Conservation (phyloP, 78 protist species). For the Capsaspora owczarzaki region DNA sequence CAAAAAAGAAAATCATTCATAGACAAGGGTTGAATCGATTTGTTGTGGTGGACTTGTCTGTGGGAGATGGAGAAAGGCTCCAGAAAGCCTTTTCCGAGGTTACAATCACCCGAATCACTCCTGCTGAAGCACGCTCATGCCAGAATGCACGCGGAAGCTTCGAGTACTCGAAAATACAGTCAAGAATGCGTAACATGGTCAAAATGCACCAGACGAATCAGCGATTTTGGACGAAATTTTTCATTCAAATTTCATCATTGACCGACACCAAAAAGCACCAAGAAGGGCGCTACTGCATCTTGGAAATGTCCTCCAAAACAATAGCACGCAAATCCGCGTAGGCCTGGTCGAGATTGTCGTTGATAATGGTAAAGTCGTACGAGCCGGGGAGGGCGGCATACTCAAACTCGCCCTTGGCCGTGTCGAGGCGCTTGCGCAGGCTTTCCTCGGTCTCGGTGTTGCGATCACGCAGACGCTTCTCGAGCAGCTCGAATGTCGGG, state of each 20-base stretch:
- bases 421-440: slow-evolving; percentile 53
- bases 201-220: too few species aligned
- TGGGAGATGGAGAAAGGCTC: too few species aligned
- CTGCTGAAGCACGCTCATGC: too few species aligned
- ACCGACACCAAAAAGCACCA: background rate
- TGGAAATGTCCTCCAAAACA: background rate
- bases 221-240: background rate
- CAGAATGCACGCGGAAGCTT: too few species aligned
- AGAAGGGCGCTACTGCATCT: too few species aligned
- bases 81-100: too few species aligned
- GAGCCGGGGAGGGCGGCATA: slow-evolving; percentile 40
- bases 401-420: slow-evolving; percentile 60
- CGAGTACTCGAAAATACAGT: too few species aligned
- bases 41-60: too few species aligned
- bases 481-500: slow-evolving; percentile 62
- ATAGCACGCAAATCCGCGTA: slow-evolving; percentile 39
- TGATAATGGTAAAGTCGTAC: slow-evolving; percentile 54
- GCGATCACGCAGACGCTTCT: slow-evolving; percentile 44
- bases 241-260: background rate
- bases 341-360: slow-evolving; percentile 64
- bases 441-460: slow-evolving; percentile 78
- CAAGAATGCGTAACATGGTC: too few species aligned
- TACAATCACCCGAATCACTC: too few species aligned
- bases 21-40: too few species aligned
- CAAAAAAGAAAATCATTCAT: too few species aligned